Evolutionary conservation across 139 green algal genomes (phyloP), one percentile per base, ranked within the genome.

Genomic region (Picochlorum costavermella): DNA sequence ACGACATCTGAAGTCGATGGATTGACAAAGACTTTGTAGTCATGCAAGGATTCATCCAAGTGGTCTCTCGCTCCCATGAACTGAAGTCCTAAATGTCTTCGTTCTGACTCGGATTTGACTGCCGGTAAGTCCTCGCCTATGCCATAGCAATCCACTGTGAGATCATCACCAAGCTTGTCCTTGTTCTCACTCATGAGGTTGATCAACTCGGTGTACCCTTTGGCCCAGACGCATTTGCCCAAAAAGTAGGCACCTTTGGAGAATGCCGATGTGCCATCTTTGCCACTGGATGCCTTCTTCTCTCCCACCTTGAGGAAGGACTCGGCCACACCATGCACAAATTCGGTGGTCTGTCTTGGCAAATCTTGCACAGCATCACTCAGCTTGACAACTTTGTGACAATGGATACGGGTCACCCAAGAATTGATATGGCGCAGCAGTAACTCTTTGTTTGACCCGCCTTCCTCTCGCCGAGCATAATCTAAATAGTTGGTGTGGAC

Each of bases 401-500:
- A 96, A 81, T 97, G 87, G 46, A 83, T 65, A 60, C 90, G 78
- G 61, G 76, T 90, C 45, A 95, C 79, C 76, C 77, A 83, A 25
- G 71, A 76, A 79, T 98, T 98, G 62, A 96, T 55, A 58, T 76
- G 62, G 20, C 66, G 59, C 60, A 96, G 72, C 48, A 86, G 25
- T 25, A 68, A 51, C 46, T 77, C 72, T 64, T 85, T 85, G 20
- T 60, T 30, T 14, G 64, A 53, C 30, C 78, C 78, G 49, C 62
- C 62, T 66, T 81, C 69, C 63, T 85, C 78, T 17, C 78, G 75
- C 36, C 62, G 68, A 14, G 78, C 94, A 66, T 99, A 99, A 77
- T 99, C 94, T 53, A 98, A 80, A 78, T 99, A 99, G 81, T 99
- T 99, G 60, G 94, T 99, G 84, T 99, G 94, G 74, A 98, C 90